Conservation (phyloP, 108 stramenopile species). For the Cyclotella sp. region DNA sequence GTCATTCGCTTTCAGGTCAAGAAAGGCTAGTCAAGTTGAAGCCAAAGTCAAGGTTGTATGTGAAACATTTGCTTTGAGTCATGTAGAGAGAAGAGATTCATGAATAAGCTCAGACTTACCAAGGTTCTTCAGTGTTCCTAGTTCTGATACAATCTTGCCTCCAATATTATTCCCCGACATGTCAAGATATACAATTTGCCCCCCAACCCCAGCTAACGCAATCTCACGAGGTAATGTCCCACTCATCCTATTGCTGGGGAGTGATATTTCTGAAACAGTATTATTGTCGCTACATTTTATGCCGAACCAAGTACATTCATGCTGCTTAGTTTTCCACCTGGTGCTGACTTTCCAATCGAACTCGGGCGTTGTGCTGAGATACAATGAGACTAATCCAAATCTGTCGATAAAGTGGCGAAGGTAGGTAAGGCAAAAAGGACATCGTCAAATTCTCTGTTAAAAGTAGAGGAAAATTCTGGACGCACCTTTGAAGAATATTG, state of each 20-base stretch:
- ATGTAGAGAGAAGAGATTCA: slow-evolving; percentile 7
- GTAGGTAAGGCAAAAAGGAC: background rate
- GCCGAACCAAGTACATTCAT: slow-evolving; percentile 49
- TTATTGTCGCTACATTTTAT: slow-evolving; percentile 30
- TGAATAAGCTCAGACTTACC: slow-evolving; percentile 40
- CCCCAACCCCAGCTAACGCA: slow-evolving; percentile 38
- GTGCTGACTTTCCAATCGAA: slow-evolving; percentile 34
- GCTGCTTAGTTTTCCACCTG: slow-evolving; percentile 30
- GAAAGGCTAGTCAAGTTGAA: slow-evolving; percentile 2
- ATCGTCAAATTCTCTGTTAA: background rate
- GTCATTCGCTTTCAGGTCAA: slow-evolving; percentile 37
- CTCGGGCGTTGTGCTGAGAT: slow-evolving; percentile 27
- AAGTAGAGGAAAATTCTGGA: background rate
- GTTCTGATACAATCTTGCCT: slow-evolving; percentile 58
- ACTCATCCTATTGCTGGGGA: slow-evolving; percentile 41
- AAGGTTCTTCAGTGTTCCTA: slow-evolving; percentile 62
- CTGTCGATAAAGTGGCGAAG: background rate
- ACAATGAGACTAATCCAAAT: slow-evolving; percentile 39
- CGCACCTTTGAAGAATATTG: slow-evolving; percentile 30
- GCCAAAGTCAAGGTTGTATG: background rate
- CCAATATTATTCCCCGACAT: slow-evolving; percentile 37
- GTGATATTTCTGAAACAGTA: slow-evolving; percentile 38
- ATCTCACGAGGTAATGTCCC: slow-evolving; percentile 42
- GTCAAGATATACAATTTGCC: slow-evolving; percentile 29
- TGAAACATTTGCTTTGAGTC: background rate